phyloP scores from a whole-genome alignment of 306 rosid species.

The Sesbania bispinosa region DNA sequence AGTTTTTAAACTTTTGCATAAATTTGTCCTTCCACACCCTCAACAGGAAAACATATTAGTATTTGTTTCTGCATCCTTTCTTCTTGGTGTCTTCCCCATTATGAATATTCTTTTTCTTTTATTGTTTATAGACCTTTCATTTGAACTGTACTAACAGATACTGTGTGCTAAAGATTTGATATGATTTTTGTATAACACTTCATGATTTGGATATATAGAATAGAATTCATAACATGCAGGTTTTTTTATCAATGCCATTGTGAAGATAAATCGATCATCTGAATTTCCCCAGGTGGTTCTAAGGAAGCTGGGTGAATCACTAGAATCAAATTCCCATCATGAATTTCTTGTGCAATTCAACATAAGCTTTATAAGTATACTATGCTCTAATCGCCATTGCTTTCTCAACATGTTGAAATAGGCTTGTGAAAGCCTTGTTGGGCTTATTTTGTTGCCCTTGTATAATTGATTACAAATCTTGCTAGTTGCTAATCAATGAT shows the following conservation, averaged over 20 bases:
- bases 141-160: background rate
- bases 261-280: conserved; percentile 20
- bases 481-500: too few species aligned
- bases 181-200: background rate
- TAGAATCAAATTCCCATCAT: conserved; percentile 1
- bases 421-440: too few species aligned
- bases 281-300: background rate
- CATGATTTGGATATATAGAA: background rate
- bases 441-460: too few species aligned
- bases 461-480: too few species aligned
- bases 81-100: background rate
- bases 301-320: background rate
- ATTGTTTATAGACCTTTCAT: background rate
- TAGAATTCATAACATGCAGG: conserved; percentile 20
- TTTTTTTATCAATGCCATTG: conserved; percentile 9
- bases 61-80: background rate
- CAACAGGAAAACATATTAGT: background rate
- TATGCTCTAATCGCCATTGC: too few species aligned
- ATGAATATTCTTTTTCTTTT: background rate
- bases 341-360: conserved; percentile 17
- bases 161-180: background rate
- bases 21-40: background rate
- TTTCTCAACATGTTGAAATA: too few species aligned
- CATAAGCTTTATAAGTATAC: background rate
- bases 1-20: background rate